Percentiles rank a stretch among this genome's conserved stretches.
Evolutionary conservation across 148 eudicot genomes (phyloP).

Genomic region (Camellia japonica): DNA sequence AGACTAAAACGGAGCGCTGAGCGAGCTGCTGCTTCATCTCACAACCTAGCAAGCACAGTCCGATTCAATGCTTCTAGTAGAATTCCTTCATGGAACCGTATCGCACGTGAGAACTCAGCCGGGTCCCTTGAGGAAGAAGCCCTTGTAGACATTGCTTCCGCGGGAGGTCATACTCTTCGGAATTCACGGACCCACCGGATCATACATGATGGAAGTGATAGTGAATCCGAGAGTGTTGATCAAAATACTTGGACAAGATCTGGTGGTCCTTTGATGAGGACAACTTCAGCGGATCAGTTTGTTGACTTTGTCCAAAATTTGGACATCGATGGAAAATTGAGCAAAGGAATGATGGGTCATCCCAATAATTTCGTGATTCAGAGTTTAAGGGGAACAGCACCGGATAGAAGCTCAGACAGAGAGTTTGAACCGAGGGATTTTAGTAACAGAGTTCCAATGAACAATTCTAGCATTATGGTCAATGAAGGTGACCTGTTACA

Average conservation of each 20-base stretch:
- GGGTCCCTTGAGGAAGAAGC: constrained; percentile 84
- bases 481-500: constrained; percentile 80
- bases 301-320: constrained; percentile 68
- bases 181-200: constrained; percentile 34
- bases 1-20: constrained; percentile 63
- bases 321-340: constrained; percentile 45
- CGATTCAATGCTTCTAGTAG: constrained; percentile 73
- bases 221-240: constrained; percentile 69
- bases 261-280: constrained; percentile 98
- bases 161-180: constrained; percentile 27
- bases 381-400: constrained; percentile 42
- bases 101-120: constrained; percentile 88
- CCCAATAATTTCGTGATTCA: constrained; percentile 38
- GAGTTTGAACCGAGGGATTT: constrained; percentile 49
- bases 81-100: constrained; percentile 94
- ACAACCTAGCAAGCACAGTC: constrained; percentile 32
- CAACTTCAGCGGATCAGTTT: constrained; percentile 69
- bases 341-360: constrained; percentile 29
- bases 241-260: constrained; percentile 78
- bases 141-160: constrained; percentile 49
- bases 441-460: constrained; percentile 20
- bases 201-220: constrained; percentile 70
- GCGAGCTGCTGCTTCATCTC: constrained; percentile 63
- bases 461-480: constrained; percentile 54
- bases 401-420: constrained; percentile 48